Percentiles rank a stretch among this genome's conserved stretches.
These are phyloP conservation scores for Venturiaceae sp. DNA, from an alignment of 2,329 filamentous ascomycete species.

Conservation along the genomic window DNA sequence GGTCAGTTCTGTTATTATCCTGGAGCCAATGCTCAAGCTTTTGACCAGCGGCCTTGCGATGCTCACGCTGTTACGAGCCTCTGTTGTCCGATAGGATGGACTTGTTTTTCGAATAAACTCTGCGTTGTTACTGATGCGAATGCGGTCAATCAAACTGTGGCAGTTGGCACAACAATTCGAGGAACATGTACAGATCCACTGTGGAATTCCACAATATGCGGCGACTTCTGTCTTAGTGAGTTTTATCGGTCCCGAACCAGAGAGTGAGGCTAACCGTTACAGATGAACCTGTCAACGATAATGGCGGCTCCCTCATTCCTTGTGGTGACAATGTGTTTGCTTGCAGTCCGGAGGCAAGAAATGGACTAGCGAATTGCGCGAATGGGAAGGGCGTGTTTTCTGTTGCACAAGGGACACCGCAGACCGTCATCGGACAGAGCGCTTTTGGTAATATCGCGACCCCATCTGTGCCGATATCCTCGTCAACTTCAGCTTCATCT, in stretches of 20 bases:
- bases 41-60: background rate
- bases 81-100: conserved; percentile 6
- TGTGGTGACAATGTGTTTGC: background rate
- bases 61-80: background rate
- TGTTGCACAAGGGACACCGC: background rate
- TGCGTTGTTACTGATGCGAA: conserved; percentile 6
- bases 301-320: background rate
- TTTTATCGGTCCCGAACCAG: background rate
- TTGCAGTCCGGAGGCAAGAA: background rate
- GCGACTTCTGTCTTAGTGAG: conserved; percentile 6
- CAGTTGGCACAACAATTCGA: background rate
- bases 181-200: conserved; percentile 5
- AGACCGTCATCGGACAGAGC: background rate
- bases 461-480: background rate
- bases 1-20: background rate
- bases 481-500: background rate
- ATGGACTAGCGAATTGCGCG: background rate
- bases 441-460: background rate
- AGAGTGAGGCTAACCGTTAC: background rate
- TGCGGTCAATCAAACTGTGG: background rate
- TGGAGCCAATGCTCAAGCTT: background rate
- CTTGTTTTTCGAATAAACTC: conserved; percentile 3
- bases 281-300: background rate
- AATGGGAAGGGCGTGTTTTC: background rate
- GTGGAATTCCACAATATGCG: conserved; percentile 2